A percentile compares a stretch with the other conserved stretches of the same genome.
phyloP scores from a whole-genome alignment of 2,329 filamentous ascomycete species.

The Amauroascus niger region DNA sequence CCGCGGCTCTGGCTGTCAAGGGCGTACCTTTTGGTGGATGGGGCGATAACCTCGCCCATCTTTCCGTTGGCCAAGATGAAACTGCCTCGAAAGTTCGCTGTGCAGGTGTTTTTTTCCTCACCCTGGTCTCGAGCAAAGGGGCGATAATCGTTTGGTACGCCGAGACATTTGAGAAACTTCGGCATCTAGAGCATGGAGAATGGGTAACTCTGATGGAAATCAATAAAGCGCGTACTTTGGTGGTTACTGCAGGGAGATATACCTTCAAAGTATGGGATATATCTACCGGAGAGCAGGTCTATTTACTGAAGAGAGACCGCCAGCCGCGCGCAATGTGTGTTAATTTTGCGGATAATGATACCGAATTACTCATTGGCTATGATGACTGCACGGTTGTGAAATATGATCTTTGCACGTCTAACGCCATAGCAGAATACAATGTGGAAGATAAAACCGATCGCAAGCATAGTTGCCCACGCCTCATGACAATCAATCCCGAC shows the following conservation, averaged over 20 bases:
- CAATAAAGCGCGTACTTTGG: constrained; percentile 14
- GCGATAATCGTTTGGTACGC: constrained; percentile 20
- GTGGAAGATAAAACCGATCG: not conserved
- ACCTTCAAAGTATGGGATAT: constrained; percentile 20
- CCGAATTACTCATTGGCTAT: constrained; percentile 14
- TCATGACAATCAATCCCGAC: constrained; percentile 16
- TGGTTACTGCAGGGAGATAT: constrained; percentile 17
- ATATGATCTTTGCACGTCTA: not conserved
- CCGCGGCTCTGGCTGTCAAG: constrained; percentile 16
- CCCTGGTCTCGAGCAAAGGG: constrained; percentile 19
- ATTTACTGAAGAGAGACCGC: constrained; percentile 9
- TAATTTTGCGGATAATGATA: constrained; percentile 14
- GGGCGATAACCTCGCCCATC: constrained; percentile 18
- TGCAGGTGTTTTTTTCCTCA: constrained; percentile 19
- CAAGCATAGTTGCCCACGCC: constrained; percentile 12
- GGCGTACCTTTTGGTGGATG: constrained; percentile 15
- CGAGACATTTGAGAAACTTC: constrained; percentile 19
- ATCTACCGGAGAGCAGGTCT: constrained; percentile 7
- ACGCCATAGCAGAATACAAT: not conserved
- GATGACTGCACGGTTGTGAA: constrained; percentile 8
- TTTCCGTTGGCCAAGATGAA: constrained; percentile 13
- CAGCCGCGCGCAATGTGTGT: constrained; percentile 17
- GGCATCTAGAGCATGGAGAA: constrained; percentile 19
- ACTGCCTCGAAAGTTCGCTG: constrained; percentile 14
- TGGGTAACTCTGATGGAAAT: constrained; percentile 15